phyloP scores from a whole-genome alignment of 257 asterid genomes.

The Petunia axillaris region DNA sequence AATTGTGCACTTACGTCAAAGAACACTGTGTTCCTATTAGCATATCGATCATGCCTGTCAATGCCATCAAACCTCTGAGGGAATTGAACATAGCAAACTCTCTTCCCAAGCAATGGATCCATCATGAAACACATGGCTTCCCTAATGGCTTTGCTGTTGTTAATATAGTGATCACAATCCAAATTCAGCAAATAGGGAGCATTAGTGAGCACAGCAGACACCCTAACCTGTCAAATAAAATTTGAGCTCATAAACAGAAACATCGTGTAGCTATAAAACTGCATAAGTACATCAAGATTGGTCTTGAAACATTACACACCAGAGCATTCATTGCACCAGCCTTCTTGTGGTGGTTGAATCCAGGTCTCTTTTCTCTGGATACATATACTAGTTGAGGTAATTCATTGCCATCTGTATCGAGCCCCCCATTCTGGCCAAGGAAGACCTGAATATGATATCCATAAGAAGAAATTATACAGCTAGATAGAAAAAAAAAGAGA shows the following conservation, averaged over 20 bases:
- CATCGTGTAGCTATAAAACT: background rate
- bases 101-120: conserved; percentile 31
- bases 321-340: conserved; percentile 55
- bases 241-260: background rate
- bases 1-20: conserved; percentile 34
- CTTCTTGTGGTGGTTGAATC: conserved; percentile 47
- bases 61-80: conserved; percentile 42
- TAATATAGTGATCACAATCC: conserved; percentile 36
- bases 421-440: conserved; percentile 37
- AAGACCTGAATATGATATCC: conserved; percentile 32
- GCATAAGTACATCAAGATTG: background rate
- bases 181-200: conserved; percentile 40
- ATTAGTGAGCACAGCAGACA: conserved; percentile 36
- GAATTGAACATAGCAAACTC: conserved; percentile 37
- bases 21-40: conserved; percentile 37
- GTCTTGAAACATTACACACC: conserved; percentile 19
- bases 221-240: conserved; percentile 31
- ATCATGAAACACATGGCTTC: conserved; percentile 43
- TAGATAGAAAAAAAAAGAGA: background rate
- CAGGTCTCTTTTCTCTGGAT: conserved; percentile 48
- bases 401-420: conserved; percentile 31
- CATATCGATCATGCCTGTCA: conserved; percentile 36
- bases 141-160: conserved; percentile 38
- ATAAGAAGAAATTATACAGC: background rate
- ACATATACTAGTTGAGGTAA: conserved; percentile 40